Evolutionary conservation across 1,139 yeast genomes (phyloP).

Genomic region (Saccharomyces hybrid): DNA sequence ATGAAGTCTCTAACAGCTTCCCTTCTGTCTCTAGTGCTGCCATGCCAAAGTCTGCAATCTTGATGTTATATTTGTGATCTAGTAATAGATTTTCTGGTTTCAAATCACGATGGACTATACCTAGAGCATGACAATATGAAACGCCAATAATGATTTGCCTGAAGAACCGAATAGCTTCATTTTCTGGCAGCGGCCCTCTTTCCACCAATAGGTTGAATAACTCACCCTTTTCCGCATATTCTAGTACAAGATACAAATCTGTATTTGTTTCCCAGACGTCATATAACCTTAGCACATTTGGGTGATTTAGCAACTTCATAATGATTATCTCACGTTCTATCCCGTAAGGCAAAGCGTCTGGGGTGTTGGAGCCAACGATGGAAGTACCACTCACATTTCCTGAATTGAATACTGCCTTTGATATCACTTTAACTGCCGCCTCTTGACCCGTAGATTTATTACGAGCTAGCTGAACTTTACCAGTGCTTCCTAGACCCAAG

Average conservation of each 20-base stretch:
- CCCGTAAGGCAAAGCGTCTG: conserved; percentile 75
- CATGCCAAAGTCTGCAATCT: conserved; percentile 98
- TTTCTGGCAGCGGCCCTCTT: conserved; percentile 80
- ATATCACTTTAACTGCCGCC: conserved; percentile 96
- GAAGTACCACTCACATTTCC: conserved; percentile 20
- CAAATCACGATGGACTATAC: conserved; percentile 90
- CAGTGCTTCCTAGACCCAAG: conserved; percentile 90
- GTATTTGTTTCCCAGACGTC: conserved; percentile 99
- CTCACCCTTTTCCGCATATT: conserved; percentile 97
- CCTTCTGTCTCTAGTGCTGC: conserved; percentile 94
- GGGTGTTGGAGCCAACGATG: conserved; percentile 38
- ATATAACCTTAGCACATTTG: conserved; percentile 85
- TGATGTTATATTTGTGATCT: conserved; percentile 81
- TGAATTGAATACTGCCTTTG: conserved; percentile 57
- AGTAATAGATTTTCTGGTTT: conserved; percentile 89
- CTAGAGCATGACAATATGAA: conserved; percentile 86
- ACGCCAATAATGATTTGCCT: conserved; percentile 91
- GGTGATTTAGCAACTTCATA: conserved; percentile 85
- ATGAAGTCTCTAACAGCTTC: conserved; percentile 80
- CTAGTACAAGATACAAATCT: conserved; percentile 82
- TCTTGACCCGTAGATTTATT: conserved; percentile 76
- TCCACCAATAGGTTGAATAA: conserved; percentile 85
- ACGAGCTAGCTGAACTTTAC: conserved; percentile 86
- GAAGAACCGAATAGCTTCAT: conserved; percentile 83
- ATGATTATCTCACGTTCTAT: conserved; percentile 93